Evolutionary conservation across 192 early-diverging fungal species (phyloP).

Genomic region (Podila verticillata): DNA sequence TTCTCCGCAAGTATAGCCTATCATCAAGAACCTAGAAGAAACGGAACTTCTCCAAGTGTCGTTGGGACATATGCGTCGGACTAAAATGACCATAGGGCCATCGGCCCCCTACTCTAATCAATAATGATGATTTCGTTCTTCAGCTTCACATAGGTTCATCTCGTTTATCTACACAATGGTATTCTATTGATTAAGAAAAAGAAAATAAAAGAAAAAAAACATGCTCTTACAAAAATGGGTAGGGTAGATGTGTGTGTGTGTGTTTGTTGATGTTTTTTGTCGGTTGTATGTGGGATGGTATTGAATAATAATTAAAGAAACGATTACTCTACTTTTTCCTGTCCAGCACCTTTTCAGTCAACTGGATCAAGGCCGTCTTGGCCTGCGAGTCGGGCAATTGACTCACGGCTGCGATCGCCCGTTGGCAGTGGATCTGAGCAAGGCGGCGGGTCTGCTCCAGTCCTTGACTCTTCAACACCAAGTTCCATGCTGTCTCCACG

Average conservation of each 20-base stretch:
- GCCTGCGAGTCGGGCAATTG: slow-evolving; percentile 80
- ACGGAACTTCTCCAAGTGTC: too few relatives aligned
- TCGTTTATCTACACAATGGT: background rate
- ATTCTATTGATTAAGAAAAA: background rate
- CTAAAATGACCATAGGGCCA: too few relatives aligned
- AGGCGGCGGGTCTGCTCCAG: slow-evolving; percentile 79
- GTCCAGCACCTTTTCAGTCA: slow-evolving; percentile 84
- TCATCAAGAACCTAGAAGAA: too few relatives aligned
- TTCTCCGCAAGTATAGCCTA: too few relatives aligned
- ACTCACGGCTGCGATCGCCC: slow-evolving; percentile 74
- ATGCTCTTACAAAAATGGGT: background rate
- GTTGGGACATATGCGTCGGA: too few relatives aligned
- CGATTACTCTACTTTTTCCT: slow-evolving; percentile 71
- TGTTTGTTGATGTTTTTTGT: too few relatives aligned
- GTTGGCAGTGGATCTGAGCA: slow-evolving; percentile 78
- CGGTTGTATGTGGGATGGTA: background rate
- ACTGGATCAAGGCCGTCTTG: slow-evolving; percentile 76
- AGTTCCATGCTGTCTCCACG: slow-evolving; percentile 74
- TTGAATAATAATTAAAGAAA: background rate
- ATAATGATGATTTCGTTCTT: too few relatives aligned
- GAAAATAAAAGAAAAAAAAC: background rate
- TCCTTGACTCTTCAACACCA: slow-evolving; percentile 84
- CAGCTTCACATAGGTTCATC: too few relatives aligned
- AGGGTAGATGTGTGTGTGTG: too few relatives aligned
- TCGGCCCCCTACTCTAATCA: too few relatives aligned